Percentiles rank a stretch among this genome's conserved stretches.
Conservation (phyloP, 768 basidiomycete genomes). For the Pulveroboletus sp. region DNA sequence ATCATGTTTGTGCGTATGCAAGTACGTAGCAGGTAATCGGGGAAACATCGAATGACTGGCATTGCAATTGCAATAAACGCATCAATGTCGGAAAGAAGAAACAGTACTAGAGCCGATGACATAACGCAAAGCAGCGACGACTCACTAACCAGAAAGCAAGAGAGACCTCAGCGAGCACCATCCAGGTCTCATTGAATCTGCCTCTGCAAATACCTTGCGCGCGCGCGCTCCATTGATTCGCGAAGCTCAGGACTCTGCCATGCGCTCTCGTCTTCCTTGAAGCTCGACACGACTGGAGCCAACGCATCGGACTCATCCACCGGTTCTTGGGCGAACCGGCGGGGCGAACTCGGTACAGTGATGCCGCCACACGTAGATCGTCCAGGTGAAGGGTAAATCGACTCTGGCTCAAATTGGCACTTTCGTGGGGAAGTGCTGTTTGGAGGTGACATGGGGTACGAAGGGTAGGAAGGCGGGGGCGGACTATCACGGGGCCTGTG, state of each 20-base stretch:
- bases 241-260: conserved; percentile 65
- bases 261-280: conserved; percentile 42
- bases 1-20: neutral
- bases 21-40: neutral
- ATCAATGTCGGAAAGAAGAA: neutral
- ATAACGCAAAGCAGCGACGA: neutral
- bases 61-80: neutral
- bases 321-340: conserved; percentile 22
- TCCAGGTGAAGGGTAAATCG: conserved; percentile 20
- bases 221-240: conserved; percentile 67
- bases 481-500: conserved; percentile 21
- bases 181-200: conserved; percentile 7
- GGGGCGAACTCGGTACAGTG: conserved; percentile 14
- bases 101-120: neutral
- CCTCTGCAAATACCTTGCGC: conserved; percentile 34
- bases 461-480: conserved; percentile 28
- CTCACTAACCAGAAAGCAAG: neutral
- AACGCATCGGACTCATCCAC: conserved; percentile 35
- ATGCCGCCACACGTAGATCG: conserved; percentile 13
- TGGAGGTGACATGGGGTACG: conserved; percentile 25
- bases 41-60: conserved; percentile 1
- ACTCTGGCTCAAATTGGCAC: conserved; percentile 27
- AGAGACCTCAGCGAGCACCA: neutral
- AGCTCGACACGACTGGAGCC: conserved; percentile 19
- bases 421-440: conserved; percentile 33